These are phyloP conservation scores for Aspergillus fructus DNA, from an alignment of 2,329 filamentous ascomycete genomes.

Conservation along the genomic window DNA sequence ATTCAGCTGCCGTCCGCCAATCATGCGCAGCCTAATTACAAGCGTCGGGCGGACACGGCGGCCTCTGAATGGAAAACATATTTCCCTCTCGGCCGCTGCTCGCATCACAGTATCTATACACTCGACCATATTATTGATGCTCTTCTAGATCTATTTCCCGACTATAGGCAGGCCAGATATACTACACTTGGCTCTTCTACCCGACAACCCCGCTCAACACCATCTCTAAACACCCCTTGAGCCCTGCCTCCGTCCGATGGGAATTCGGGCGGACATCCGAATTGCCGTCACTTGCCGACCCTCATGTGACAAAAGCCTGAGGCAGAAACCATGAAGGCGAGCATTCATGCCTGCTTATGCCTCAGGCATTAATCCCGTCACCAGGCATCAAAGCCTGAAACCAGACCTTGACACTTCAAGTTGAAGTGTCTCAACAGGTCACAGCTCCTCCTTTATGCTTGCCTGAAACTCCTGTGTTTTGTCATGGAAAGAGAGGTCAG, in stretches of 20 bases:
- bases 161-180: background rate
- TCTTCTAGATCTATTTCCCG: background rate
- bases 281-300: background rate
- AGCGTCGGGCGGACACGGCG: constrained; percentile 41
- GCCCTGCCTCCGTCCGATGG: too few species aligned
- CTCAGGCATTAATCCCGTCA: background rate
- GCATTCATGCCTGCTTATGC: background rate
- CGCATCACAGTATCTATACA: background rate
- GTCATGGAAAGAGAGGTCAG: background rate
- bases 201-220: background rate
- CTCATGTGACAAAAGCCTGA: background rate
- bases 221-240: background rate
- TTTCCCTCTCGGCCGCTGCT: constrained; percentile 5
- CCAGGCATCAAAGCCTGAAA: background rate
- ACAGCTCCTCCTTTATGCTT: background rate
- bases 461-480: too few species aligned
- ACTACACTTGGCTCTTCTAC: background rate
- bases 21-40: constrained; percentile 34
- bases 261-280: background rate
- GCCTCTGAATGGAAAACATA: constrained; percentile 12
- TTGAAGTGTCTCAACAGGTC: too few species aligned
- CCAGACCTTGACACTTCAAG: too few species aligned
- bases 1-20: constrained; percentile 31
- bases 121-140: background rate
- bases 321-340: background rate